Percentiles rank a stretch among this genome's conserved stretches.
These are phyloP conservation scores for Solanum pennellii DNA, from an alignment of 257 asterid species.

Conservation along the genomic window DNA sequence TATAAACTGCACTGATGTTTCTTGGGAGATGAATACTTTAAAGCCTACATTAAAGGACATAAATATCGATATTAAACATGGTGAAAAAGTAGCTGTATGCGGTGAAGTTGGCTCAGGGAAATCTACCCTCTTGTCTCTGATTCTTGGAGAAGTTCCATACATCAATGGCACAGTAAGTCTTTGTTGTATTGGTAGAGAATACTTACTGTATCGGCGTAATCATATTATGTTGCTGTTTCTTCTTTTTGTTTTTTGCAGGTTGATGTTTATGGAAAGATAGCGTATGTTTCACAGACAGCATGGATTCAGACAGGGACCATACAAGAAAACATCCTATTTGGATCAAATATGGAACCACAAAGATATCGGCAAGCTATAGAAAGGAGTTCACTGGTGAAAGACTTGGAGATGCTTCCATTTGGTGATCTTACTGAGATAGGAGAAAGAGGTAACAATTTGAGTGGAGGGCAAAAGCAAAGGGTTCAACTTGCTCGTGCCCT, in stretches of 20 bases:
- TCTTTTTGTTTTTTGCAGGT: constrained; percentile 22
- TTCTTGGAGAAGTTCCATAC: constrained; percentile 82
- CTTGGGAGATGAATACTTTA: constrained; percentile 55
- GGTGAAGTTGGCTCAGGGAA: constrained; percentile 98
- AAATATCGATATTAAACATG: constrained; percentile 30
- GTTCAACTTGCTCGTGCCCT: constrained; percentile 89
- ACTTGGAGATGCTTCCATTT: constrained; percentile 68
- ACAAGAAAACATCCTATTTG: constrained; percentile 74
- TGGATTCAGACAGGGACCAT: constrained; percentile 96
- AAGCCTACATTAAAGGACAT: constrained; percentile 38
- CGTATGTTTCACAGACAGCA: constrained; percentile 90
- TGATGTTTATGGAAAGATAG: constrained; percentile 56
- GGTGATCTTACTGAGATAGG: constrained; percentile 97
- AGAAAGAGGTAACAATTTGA: constrained; percentile 89
- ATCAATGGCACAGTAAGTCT: constrained; percentile 66
- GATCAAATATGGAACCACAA: constrained; percentile 43
- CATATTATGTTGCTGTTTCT: background rate
- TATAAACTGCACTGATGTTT: constrained; percentile 42
- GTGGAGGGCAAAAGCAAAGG: constrained; percentile 68
- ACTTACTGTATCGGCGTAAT: background rate
- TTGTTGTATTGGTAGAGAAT: too few relatives aligned
- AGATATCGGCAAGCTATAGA: constrained; percentile 61
- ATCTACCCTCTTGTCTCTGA: constrained; percentile 69
- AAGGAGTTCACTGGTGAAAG: constrained; percentile 68
- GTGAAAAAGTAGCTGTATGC: constrained; percentile 84